A percentile compares a stretch with the other conserved stretches of the same genome.
These are phyloP conservation scores for Epichloe scottii DNA, from an alignment of 2,329 filamentous ascomycete genomes.

Conservation along the genomic window DNA sequence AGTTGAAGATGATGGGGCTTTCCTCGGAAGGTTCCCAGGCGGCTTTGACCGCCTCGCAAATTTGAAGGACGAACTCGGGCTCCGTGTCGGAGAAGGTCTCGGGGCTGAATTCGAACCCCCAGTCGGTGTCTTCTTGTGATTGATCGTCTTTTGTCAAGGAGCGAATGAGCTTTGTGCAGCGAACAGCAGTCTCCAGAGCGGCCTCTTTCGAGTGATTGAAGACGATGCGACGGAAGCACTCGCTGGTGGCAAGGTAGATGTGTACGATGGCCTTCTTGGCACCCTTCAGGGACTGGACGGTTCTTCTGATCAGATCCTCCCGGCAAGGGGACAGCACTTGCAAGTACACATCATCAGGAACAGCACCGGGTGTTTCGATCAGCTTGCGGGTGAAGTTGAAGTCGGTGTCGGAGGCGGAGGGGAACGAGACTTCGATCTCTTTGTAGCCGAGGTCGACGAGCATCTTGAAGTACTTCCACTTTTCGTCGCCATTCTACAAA, in stretches of 20 bases:
- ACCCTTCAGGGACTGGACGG: constrained; percentile 77
- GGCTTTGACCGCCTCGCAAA: constrained; percentile 87
- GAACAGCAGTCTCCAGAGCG: constrained; percentile 67
- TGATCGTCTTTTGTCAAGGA: constrained; percentile 78
- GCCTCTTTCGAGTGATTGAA: constrained; percentile 81
- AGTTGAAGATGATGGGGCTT: constrained; percentile 87
- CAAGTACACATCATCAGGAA: constrained; percentile 81
- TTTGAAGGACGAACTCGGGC: constrained; percentile 66
- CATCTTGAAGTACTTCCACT: constrained; percentile 93
- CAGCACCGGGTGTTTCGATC: constrained; percentile 69
- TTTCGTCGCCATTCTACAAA: constrained; percentile 75
- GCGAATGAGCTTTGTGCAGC: constrained; percentile 75
- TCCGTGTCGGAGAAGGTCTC: constrained; percentile 86
- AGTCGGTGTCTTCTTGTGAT: constrained; percentile 43
- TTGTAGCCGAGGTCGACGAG: constrained; percentile 87
- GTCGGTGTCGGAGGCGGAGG: constrained; percentile 86
- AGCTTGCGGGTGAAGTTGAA: constrained; percentile 87
- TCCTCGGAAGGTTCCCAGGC: constrained; percentile 77
- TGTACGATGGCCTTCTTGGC: constrained; percentile 91
- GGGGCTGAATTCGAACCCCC: constrained; percentile 74
- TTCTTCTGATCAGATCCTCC: constrained; percentile 78
- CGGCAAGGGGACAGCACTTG: constrained; percentile 89
- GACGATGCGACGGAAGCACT: constrained; percentile 85
- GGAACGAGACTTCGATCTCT: constrained; percentile 94
- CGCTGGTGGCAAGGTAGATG: constrained; percentile 91